Percentiles rank a stretch among this genome's conserved stretches.
These are phyloP conservation scores for Candida ulmi DNA, from an alignment of 805 yeast genomes.

Conservation along the genomic window DNA sequence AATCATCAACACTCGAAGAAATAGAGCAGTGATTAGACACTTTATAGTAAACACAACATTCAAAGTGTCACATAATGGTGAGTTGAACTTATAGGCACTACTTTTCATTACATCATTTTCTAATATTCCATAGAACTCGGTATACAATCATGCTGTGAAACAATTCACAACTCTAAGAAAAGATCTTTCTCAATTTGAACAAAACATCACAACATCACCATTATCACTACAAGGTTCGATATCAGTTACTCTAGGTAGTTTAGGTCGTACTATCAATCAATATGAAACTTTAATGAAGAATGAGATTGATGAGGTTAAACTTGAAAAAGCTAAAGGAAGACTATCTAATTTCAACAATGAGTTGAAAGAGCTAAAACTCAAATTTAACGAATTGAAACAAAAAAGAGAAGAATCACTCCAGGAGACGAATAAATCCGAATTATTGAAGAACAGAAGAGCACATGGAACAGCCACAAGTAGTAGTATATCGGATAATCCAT, in stretches of 20 bases:
- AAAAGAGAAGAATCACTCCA: constrained; percentile 29
- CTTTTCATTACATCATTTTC: too few species aligned
- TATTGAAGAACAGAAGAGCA: constrained; percentile 35
- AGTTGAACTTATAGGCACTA: too few species aligned
- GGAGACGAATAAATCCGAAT: constrained; percentile 38
- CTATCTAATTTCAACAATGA: constrained; percentile 48
- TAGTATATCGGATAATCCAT: constrained; percentile 16
- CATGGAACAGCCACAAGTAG: not conserved
- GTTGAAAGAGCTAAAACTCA: constrained; percentile 23
- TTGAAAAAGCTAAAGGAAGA: constrained; percentile 54
- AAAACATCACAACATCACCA: constrained; percentile 63
- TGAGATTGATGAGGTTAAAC: constrained; percentile 48
- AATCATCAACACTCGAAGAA: too few species aligned
- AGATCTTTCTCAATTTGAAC: constrained; percentile 64
- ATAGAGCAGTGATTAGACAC: too few species aligned
- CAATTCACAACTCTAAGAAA: constrained; percentile 69
- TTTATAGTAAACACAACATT: too few species aligned
- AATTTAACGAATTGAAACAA: constrained; percentile 31
- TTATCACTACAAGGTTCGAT: constrained; percentile 70
- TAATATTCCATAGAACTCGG: constrained; percentile 60
- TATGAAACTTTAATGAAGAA: constrained; percentile 54
- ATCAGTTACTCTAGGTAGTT: constrained; percentile 73
- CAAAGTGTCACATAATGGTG: too few species aligned
- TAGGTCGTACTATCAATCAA: constrained; percentile 71
- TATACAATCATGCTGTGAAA: constrained; percentile 85